A percentile compares a stretch with the other conserved stretches of the same genome.
Conservation (phyloP, 305 asterid genomes). For the Solanum hybrid region DNA sequence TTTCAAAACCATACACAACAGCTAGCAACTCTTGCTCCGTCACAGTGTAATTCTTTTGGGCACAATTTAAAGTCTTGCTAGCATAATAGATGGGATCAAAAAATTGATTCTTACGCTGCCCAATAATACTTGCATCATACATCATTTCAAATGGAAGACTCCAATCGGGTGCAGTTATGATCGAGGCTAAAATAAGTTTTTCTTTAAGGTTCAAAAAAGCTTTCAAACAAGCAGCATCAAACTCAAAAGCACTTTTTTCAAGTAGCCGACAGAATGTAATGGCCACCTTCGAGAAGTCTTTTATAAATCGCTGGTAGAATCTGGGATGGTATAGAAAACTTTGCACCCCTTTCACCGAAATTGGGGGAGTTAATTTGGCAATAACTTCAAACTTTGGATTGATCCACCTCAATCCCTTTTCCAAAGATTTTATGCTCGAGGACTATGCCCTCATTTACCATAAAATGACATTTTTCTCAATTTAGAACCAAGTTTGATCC, state of each 20-base stretch:
- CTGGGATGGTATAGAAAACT: background rate
- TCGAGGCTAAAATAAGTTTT: background rate
- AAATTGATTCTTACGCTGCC: background rate
- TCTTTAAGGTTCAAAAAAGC: background rate
- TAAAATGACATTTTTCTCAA: background rate
- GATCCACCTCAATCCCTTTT: background rate
- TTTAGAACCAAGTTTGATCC: background rate
- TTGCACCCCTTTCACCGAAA: background rate
- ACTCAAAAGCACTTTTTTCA: background rate
- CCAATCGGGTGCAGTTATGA: background rate
- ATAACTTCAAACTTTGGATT: no score
- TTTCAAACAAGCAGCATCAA: background rate
- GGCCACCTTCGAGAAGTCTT: no score
- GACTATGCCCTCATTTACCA: background rate
- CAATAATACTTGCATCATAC: background rate
- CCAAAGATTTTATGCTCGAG: background rate
- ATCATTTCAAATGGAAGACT: background rate
- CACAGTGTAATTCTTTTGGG: background rate
- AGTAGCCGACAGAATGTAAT: no score
- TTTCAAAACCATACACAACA: background rate
- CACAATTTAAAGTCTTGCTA: background rate
- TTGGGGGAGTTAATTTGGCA: no score
- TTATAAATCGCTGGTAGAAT: background rate
- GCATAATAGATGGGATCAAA: background rate
- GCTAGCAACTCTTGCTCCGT: background rate